Base-by-base conservation (phyloP, 2,329 filamentous ascomycete species). In the Xylaria sp. region DNA sequence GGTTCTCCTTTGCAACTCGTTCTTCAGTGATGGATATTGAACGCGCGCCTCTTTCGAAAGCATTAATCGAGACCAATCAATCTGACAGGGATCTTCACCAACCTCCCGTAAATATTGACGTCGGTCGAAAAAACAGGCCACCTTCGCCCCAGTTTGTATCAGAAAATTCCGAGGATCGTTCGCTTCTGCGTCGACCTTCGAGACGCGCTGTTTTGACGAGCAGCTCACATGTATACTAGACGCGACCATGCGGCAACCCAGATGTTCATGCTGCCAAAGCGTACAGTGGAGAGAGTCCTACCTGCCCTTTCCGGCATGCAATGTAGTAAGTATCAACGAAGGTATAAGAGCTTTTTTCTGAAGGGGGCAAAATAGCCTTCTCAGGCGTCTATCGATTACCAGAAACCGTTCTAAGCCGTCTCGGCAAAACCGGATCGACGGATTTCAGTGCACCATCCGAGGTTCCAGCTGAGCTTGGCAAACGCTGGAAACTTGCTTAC, bases 111-210 rank as follows among this genome's bases (percentile, higher is more conserved):
- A 66, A 69, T 69, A 70, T 63, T 70, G 68, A 71, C 67, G 65
- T 73, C 66, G 73, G 69, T 71, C 69, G 65, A 66, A 69, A 70
- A 70, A 62, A 64, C 62, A 72, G 75, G 67, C 71, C 69, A 33
- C 63, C 61, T 61, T 69, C 69, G 70, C 64, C 70, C 66, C 69
- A 18, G 60, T 58, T 23, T 51, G 65, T 71, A 70, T 65, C 67
- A 64, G 62, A 68, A 67, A 39, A 68, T 67, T 58, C 62, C 64
- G 60, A 69, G 61, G 46, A 43, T 62, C 58, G 36, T 55, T 68
- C 66, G 49, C 58, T 63, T 49, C 61, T 56, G 52, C 52, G 31
- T 49, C 48, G 33, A 66, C 62, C 54, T 36, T 64, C 49, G 46
- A 56, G 59, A 64, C 65, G 59, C 68, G 62, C 59, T 64, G 61